phyloP scores from a whole-genome alignment of 208 protist genomes.

The Strigomonas galati region DNA sequence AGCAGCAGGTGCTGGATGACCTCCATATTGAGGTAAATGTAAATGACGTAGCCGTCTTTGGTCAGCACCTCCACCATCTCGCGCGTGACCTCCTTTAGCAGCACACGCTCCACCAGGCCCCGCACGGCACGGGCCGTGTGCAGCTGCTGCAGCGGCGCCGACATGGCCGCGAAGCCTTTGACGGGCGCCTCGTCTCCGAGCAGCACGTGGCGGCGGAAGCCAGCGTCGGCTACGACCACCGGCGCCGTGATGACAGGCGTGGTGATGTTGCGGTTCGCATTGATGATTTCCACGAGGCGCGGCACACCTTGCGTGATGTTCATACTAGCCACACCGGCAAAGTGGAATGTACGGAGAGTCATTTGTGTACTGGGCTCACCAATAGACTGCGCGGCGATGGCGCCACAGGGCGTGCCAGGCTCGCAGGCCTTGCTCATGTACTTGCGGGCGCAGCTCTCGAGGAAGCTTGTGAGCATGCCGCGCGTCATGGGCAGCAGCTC shows the following conservation, averaged over 20 bases:
- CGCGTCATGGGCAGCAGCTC: slow-evolving; percentile 70
- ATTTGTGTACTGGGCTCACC: slow-evolving; percentile 99
- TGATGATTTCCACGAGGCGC: slow-evolving; percentile 99
- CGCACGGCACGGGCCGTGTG: slow-evolving; percentile 84
- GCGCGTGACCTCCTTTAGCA: slow-evolving; percentile 87
- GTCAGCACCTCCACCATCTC: slow-evolving; percentile 90
- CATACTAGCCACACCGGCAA: slow-evolving; percentile 99
- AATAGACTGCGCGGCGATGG: slow-evolving; percentile 98
- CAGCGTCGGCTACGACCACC: slow-evolving; percentile 45
- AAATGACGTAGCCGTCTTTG: slow-evolving; percentile 78
- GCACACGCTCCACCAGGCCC: slow-evolving; percentile 84
- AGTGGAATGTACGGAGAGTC: slow-evolving; percentile 99
- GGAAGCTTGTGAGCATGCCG: slow-evolving; percentile 71
- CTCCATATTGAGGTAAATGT: slow-evolving; percentile 91
- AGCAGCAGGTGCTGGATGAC: slow-evolving; percentile 92
- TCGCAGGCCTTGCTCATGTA: slow-evolving; percentile 91
- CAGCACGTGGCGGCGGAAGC: slow-evolving; percentile 11
- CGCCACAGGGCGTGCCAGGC: slow-evolving; percentile 98
- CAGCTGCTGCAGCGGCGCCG: slow-evolving; percentile 22
- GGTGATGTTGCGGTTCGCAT: slow-evolving; percentile 97
- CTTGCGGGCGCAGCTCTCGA: slow-evolving; percentile 67
- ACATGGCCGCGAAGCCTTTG: neutral
- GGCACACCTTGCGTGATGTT: slow-evolving; percentile 97
- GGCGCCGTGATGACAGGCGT: slow-evolving; percentile 98
- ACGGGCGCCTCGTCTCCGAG: slow-evolving; percentile 6